Percentiles rank a stretch among this genome's conserved stretches.
Conservation (phyloP, 1,139 yeast species). For the Kodamaea arcana region DNA sequence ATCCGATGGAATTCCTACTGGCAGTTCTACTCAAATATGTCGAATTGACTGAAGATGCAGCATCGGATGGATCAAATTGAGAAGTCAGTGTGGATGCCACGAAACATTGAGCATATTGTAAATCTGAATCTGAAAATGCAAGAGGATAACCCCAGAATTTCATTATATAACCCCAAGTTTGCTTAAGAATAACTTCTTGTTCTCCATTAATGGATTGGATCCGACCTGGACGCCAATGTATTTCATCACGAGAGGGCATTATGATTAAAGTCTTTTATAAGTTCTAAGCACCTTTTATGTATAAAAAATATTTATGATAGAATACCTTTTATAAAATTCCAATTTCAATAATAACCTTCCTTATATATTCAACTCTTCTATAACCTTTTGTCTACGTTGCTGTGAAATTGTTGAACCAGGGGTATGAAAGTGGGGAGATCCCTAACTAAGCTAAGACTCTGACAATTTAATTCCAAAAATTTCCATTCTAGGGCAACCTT, state of each 20-base stretch:
- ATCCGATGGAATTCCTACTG: conserved; percentile 25
- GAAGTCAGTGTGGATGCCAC: conserved; percentile 28
- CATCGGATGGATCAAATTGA: conserved; percentile 11
- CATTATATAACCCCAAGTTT: conserved; percentile 67
- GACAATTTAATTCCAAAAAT: neutral
- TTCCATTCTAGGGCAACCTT: neutral
- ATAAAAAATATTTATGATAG: neutral
- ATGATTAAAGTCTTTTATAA: too few relatives aligned
- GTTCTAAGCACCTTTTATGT: too few relatives aligned
- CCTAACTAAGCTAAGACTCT: neutral
- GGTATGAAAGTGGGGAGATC: neutral
- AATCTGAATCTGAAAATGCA: conserved; percentile 32
- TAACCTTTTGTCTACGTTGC: neutral
- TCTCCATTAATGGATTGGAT: conserved; percentile 55
- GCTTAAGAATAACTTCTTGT: conserved; percentile 67
- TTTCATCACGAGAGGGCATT: conserved; percentile 12
- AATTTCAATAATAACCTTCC: neutral
- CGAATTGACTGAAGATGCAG: conserved; percentile 13
- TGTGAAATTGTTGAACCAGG: neutral
- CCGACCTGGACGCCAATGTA: conserved; percentile 47
- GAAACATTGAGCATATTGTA: conserved; percentile 30
- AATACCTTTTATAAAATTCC: neutral
- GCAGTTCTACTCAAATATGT: conserved; percentile 24
- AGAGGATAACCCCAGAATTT: conserved; percentile 59
- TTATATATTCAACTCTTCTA: neutral